Evolutionary conservation across 352 stramenopile genomes (phyloP), one percentile per base, ranked within the genome.

Genomic region (Phytophthora pini): DNA sequence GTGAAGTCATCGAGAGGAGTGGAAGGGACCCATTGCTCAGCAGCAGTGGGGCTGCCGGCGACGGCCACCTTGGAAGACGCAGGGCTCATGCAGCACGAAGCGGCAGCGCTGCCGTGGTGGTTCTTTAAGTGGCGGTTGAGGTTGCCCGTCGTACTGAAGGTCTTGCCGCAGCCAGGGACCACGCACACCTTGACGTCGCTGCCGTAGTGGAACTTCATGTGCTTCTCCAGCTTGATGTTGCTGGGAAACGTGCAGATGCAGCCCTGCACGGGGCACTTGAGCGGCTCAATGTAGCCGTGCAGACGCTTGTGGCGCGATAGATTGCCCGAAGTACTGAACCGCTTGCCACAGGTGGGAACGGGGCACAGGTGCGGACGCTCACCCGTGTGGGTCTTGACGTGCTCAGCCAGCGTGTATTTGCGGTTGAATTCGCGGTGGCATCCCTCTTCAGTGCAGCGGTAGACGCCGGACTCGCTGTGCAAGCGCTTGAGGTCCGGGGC

Each of bases 381-480:
- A 24, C 80, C 82, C 39, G 82, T 89, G 75, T 90, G 82, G 22
- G 80, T 90, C 69, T 89, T 89, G 55, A 80, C 74, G 66, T 90
- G 82, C 56, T 89, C 80, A 5, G 65, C 84, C 57, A 89, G 80
- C 38, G 79, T 89, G 55, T 84, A 86, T 26, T 79, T 84, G 74
- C 79, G 79, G 60, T 84, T 81, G 66, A 88, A 88, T 50, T 77
- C 69, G 54, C 74, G 68, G 12, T 66, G 65, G 52, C 79, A 88
- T 24, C 61, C 56, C 12, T n/a, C 11, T 46, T 50, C 56, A 2
- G 43, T 40, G 45, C 74, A 82, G 34, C 63, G 56, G 56, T 54
- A 68, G 38, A 54, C 46, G 20, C 51, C 38, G 15, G 57, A 58
- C 34, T 68, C 57, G 29, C 57, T 63, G 44, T 63, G 56, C n/a